phyloP scores from a whole-genome alignment of 2,329 filamentous ascomycete species.

The Chlorencoelia australis region DNA sequence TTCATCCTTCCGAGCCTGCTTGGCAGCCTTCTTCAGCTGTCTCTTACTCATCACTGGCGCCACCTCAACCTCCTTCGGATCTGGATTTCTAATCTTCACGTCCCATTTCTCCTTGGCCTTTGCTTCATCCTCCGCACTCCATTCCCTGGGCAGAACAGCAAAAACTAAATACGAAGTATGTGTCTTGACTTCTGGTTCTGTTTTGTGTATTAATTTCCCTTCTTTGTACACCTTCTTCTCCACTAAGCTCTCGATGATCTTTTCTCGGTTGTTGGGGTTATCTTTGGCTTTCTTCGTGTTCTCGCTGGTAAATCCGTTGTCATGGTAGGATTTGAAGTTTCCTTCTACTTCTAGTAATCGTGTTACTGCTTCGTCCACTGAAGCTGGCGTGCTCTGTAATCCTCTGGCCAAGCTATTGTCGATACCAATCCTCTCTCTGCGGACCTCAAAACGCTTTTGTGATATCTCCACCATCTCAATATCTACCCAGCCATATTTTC shows the following conservation, averaged over 20 bases:
- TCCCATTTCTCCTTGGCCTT: conserved; percentile 51
- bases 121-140: conserved; percentile 74
- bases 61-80: conserved; percentile 11
- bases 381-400: conserved; percentile 47
- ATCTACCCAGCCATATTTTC: conserved; percentile 76
- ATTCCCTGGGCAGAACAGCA: conserved; percentile 76
- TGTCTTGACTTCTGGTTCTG: conserved; percentile 83
- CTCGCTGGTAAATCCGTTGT: conserved; percentile 10
- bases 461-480: conserved; percentile 89
- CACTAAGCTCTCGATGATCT: conserved; percentile 24
- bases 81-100: conserved; percentile 11
- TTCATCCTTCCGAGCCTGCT: conserved; percentile 14
- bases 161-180: conserved; percentile 98
- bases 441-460: conserved; percentile 69
- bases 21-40: conserved; percentile 20
- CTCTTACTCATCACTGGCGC: conserved; percentile 16
- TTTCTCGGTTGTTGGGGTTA: conserved; percentile 28
- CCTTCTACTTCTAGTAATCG: conserved; percentile 66
- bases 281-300: conserved; percentile 18
- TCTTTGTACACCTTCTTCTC: conserved; percentile 56
- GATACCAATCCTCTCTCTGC: conserved; percentile 70
- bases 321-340: conserved; percentile 55
- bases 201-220: conserved; percentile 67
- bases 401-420: conserved; percentile 48
- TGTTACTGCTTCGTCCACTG: conserved; percentile 68